Evolutionary conservation across 106 monocot genomes (phyloP).

Genomic region (Hemerocallis citrina): DNA sequence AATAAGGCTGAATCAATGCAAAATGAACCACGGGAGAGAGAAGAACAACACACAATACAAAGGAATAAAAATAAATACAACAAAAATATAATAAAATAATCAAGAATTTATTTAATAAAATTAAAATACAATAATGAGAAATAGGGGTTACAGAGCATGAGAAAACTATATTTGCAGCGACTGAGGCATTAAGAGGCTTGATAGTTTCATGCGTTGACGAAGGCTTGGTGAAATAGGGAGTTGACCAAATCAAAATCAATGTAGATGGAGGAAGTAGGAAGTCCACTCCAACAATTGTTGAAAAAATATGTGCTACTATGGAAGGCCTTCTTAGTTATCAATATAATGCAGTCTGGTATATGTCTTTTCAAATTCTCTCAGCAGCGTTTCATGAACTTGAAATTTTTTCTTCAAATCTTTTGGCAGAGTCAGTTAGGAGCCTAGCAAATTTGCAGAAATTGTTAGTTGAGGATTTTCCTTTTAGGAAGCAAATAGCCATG

Average conservation of each 20-base stretch:
- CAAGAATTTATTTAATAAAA: too few species aligned
- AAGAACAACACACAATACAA: too few species aligned
- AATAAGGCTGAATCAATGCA: too few species aligned
- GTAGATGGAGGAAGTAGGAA: conserved; percentile 26
- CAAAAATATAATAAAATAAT: too few species aligned
- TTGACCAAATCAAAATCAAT: conserved; percentile 45
- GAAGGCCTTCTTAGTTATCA: conserved; percentile 74
- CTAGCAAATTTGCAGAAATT: conserved; percentile 71
- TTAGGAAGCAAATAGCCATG: conserved; percentile 77
- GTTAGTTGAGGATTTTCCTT: conserved; percentile 66
- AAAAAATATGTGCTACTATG: conserved; percentile 79
- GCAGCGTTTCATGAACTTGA: conserved; percentile 71
- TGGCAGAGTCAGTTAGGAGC: conserved; percentile 49
- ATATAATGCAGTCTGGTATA: conserved; percentile 69
- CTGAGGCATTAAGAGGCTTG: conserved; percentile 64
- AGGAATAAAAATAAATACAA: too few species aligned
- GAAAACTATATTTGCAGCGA: conserved; percentile 74
- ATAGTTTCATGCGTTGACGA: conserved; percentile 68
- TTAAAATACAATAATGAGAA: too few species aligned
- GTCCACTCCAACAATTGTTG: conserved; percentile 68
- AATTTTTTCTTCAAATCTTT: conserved; percentile 31
- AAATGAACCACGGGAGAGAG: too few species aligned
- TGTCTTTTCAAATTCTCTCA: conserved; percentile 84
- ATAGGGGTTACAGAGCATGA: too few species aligned
- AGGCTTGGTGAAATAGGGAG: conserved; percentile 51